Base-by-base conservation (phyloP, 208 protist genomes). In the Lotmaria passim region DNA sequence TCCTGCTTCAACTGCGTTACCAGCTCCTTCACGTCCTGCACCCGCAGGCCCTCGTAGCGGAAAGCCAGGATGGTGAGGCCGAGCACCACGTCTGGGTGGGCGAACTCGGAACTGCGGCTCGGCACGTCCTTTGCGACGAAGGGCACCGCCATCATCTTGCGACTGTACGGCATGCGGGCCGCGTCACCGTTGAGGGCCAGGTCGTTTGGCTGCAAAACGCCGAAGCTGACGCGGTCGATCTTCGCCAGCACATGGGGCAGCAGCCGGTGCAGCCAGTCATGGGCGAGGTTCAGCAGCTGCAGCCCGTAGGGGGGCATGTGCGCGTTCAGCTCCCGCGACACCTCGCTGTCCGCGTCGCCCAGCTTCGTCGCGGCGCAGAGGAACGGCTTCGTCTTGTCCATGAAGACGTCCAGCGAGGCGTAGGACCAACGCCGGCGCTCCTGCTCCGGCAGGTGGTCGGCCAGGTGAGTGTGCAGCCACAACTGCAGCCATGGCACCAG, bases 51-150 rank as follows among this genome's bases (percentile, higher is more conserved):
- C 74, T 97, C 90, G 72, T 98, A 98, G 53, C 93, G 88, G 76
- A 91, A 98, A 44, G 90, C 93, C 12, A 98, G 79, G 19, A 97
- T 78, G 11, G 96, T 98, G 5, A 98, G 85, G 38, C 95, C 94
- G 68, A 98, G 85, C 56, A 98, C 90, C 15, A 98, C 94, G 63
- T 98, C 96, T 15, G 96, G 96, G 62, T 98, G 96, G 11, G 96
- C 95, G 61, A 98, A 98, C 82, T 98, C 97, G 56, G 87, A 96
- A 48, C 89, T 93, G 43, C 83, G 81, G 41, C 93, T 98, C 24
- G 97, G 97, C 33, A 98, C 92, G 53, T 98, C 97, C 83, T 98
- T 98, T 52, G 96, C 96, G 44, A 98, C 93, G 69, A 98, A 98
- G 1, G 97, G 97, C 8, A 98, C 83, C 3, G 96, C 96, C 71